Evolutionary conservation across 2,329 filamentous ascomycete species (phyloP), one percentile per base, ranked within the genome.

Genomic region (Cercospora sp.): DNA sequence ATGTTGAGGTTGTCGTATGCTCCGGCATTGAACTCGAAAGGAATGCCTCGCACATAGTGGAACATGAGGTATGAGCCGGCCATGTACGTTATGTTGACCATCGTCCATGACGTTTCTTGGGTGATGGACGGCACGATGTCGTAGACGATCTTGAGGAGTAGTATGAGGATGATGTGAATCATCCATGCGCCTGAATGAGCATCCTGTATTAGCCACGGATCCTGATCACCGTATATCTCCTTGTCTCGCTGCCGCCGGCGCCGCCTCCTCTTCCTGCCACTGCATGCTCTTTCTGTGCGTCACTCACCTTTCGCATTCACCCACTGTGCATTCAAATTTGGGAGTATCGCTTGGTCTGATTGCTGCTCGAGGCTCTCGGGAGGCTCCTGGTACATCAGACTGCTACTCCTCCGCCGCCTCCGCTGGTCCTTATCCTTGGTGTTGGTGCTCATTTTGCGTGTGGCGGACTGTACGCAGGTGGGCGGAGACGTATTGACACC

Each of bases 1-100:
- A 99, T 98, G 84, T 98, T 99, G 78, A 99, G 87, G 81, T 99
- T 98, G 85, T 99, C 95, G 81, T 98, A 99, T 75, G 95, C 95
- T 68, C 95, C 95, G 66, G 92, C 91, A 79, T 99, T 99, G 87
- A 99, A 99, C 81, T 99, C 95, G 79, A 99, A 99, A 5, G 95
- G 95, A 58, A 98, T 93, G 75, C 95, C 95, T 78, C 94, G 93
- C 74, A 99, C 95, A 86, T 93, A 97, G 83, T 99, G 95, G 83
- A 99, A 99, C 95, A 99, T 99, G 81, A 99, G 88, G 81, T 98
- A 99, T 51, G 94, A 97, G 77, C 93, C 94, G 77, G 95, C 91
- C 94, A 98, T 98, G 86, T 99, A 99, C 62, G 93, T 93, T 81
- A 98, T 97, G 82, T 99, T 99, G 81, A 94, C 97, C 74, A 99